Base-by-base conservation (phyloP, 1,284 basidiomycete species). In the Cryptococcus sp. region DNA sequence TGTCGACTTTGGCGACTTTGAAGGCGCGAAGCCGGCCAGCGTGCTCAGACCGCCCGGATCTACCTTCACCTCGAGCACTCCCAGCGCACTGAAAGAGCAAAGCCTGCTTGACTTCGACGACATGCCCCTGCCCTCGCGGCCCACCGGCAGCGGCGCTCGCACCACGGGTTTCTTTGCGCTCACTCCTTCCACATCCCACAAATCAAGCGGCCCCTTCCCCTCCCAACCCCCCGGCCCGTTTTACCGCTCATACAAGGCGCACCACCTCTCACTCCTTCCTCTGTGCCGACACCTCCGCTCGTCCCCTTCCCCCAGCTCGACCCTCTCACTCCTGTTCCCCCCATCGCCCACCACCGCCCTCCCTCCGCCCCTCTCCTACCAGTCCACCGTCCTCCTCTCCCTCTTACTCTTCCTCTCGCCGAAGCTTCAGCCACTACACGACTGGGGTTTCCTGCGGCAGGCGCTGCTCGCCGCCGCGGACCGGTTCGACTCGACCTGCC, bases 1-100 rank as follows among this genome's bases (percentile, higher is more conserved):
- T 56, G 90, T 95, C 63, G 93, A 94, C 39, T 98, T 97, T 79
- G 93, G 92, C 0, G 92, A 95, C 71, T 95, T 85, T 44, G 71
- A 59, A 51, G 56, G 28, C n/a, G 53, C 53, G 9, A 64, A 58
- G 47, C 42, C 56, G 33, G 56, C 38, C 46, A 49, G 46, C 33
- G 37, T 12, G 38, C 20, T 13, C 23, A 50, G 28, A 11, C 33
- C 44, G 46, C 8, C 39, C 40, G 28, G 43, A 38, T 48, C 43
- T 24, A 9, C 28, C 4, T 33, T 33, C 28, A 4, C 28, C 9
- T 33, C 28, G 5, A 33, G 28, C 9, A 33, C 9, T 5, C 28
- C 28, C 28, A 33, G 28, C 28, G 28, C 28, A 33, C 42, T 45
- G 43, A 61, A 56, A 24, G 71, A 72, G 50, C 62, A 67, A 16